Evolutionary conservation across 2,329 filamentous ascomycete species (phyloP).

Genomic region (Diaporthe citri): DNA sequence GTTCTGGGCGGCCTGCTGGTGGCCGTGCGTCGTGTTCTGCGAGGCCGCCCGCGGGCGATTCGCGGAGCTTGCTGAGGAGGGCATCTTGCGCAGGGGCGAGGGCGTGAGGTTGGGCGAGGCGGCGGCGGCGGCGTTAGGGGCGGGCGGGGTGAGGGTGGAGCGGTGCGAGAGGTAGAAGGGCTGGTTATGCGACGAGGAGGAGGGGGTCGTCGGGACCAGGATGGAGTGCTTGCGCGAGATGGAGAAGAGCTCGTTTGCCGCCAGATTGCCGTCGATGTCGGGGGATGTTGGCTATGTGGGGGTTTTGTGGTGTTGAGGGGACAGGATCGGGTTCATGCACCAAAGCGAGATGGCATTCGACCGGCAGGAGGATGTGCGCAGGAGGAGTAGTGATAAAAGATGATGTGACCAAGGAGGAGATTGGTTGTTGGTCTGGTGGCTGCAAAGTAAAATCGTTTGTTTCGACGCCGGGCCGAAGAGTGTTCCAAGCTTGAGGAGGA

Average conservation of each 20-base stretch:
- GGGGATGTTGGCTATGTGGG: conserved; percentile 6
- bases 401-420: background rate
- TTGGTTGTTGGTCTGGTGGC: background rate
- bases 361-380: conserved; percentile 24
- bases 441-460: background rate
- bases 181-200: conserved; percentile 33
- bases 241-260: conserved; percentile 39
- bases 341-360: conserved; percentile 29
- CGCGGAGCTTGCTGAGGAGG: conserved; percentile 37
- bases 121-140: conserved; percentile 6
- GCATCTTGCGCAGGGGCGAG: conserved; percentile 34
- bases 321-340: conserved; percentile 25
- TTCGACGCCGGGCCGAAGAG: conserved; percentile 23
- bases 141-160: conserved; percentile 30
- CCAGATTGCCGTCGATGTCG: conserved; percentile 38
- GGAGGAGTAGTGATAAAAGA: background rate
- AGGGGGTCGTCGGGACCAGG: conserved; percentile 37
- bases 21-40: conserved; percentile 38
- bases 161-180: conserved; percentile 37
- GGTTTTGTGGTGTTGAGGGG: conserved; percentile 16
- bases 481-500: conserved; percentile 10
- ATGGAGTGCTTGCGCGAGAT: conserved; percentile 41
- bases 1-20: conserved; percentile 40
- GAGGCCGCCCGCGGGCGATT: conserved; percentile 35
- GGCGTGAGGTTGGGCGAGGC: conserved; percentile 13